phyloP scores from a whole-genome alignment of 345 rosid species.

The Hevea brasiliensis region DNA sequence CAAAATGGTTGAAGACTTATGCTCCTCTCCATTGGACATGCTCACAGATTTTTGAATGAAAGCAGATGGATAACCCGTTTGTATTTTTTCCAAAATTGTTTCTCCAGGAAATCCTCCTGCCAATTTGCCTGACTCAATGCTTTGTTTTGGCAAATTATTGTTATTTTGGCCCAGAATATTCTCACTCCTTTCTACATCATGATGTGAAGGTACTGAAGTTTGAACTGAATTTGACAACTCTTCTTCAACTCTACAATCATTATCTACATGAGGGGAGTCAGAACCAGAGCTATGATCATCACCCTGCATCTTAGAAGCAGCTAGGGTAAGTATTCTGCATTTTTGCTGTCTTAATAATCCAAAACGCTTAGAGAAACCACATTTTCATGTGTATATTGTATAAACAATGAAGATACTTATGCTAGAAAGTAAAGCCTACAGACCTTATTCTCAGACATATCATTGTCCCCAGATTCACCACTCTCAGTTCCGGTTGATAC shows the following conservation, averaged over 20 bases:
- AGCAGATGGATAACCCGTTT: constrained; percentile 28
- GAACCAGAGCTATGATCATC: constrained; percentile 38
- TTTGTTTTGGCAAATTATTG: constrained; percentile 13
- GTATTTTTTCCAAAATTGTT: constrained; percentile 32
- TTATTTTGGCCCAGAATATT: constrained; percentile 26
- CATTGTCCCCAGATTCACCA: constrained; percentile 41
- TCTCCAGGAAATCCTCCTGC: constrained; percentile 25
- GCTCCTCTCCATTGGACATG: constrained; percentile 41
- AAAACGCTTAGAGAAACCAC: neutral
- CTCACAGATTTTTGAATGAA: constrained; percentile 40
- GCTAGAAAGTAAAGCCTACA: constrained; percentile 25
- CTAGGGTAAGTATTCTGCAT: neutral
- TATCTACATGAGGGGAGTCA: constrained; percentile 38
- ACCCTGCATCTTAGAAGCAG: constrained; percentile 43
- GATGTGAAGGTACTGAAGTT: constrained; percentile 31
- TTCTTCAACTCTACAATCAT: constrained; percentile 29
- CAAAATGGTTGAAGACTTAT: constrained; percentile 43
- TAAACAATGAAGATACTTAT: neutral
- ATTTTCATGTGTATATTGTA: too few relatives aligned
- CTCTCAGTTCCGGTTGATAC: constrained; percentile 47
- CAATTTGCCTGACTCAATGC: constrained; percentile 33
- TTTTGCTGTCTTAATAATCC: neutral
- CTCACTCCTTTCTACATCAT: constrained; percentile 30
- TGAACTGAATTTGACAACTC: constrained; percentile 34
- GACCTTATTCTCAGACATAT: constrained; percentile 47